phyloP scores from a whole-genome alignment of 441 rosid species.

The Melianthus villosus region DNA sequence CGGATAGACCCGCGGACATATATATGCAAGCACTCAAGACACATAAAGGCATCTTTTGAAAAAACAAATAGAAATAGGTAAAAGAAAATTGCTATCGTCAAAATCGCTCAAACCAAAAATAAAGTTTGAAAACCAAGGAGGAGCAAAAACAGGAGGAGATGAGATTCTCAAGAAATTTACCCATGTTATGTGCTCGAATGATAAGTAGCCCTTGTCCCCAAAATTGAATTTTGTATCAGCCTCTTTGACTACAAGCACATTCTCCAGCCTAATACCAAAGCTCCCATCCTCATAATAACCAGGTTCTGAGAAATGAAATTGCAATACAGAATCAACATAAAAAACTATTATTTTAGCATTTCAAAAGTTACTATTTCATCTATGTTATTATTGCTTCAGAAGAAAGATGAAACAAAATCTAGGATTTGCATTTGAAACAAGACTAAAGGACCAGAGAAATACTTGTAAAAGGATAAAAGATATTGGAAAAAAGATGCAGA shows the following conservation, averaged over 20 bases:
- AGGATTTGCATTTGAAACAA: no score
- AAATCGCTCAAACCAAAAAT: background rate
- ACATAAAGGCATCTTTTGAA: no score
- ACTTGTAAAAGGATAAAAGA: no score
- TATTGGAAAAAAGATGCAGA: no score
- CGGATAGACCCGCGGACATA: no score
- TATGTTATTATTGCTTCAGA: no score
- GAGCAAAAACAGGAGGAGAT: background rate
- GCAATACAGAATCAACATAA: background rate
- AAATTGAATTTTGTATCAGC: slow-evolving; percentile 65
- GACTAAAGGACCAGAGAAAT: no score
- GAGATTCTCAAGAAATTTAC: slow-evolving; percentile 31
- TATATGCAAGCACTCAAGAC: no score
- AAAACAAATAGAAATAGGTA: no score
- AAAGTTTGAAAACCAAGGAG: no score
- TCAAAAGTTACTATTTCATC: background rate
- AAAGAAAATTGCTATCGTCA: background rate
- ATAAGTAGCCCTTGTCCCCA: slow-evolving; percentile 77
- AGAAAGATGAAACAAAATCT: no score
- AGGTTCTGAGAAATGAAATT: slow-evolving; percentile 43
- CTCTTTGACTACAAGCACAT: slow-evolving; percentile 61
- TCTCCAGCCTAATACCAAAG: slow-evolving; percentile 89
- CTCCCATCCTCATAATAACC: slow-evolving; percentile 95
- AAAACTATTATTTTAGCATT: background rate
- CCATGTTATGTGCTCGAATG: slow-evolving; percentile 92